Conservation (phyloP, 176 grass and related monocot genomes). For the Dendrocalamus sinicus region DNA sequence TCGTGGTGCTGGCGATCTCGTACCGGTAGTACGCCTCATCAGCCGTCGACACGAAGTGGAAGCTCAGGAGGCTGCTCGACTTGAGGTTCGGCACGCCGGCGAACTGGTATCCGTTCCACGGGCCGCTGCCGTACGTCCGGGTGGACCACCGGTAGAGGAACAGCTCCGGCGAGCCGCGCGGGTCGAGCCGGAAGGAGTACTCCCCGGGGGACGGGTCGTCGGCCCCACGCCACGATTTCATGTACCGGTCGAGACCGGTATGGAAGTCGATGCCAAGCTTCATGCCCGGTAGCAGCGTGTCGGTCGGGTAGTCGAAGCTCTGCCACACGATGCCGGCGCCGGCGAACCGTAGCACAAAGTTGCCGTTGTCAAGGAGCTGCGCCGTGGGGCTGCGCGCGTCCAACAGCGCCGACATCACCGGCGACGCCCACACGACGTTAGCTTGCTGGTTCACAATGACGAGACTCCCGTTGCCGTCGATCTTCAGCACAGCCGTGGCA, state of each 20-base stretch:
- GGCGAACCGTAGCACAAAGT: constrained; percentile 53
- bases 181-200: constrained; percentile 46
- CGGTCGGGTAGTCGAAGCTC: not conserved
- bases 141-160: constrained; percentile 20
- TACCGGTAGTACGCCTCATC: constrained; percentile 53
- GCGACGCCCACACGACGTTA: constrained; percentile 47
- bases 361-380: constrained; percentile 59
- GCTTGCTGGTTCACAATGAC: not conserved
- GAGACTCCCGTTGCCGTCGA: constrained; percentile 48
- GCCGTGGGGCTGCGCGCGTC: constrained; percentile 31
- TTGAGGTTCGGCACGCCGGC: constrained; percentile 53
- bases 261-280: constrained; percentile 52
- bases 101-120: constrained; percentile 61
- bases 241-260: constrained; percentile 29
- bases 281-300: constrained; percentile 57
- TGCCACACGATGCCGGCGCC: not conserved
- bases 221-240: constrained; percentile 50
- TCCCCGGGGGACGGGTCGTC: constrained; percentile 52
- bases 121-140: constrained; percentile 48
- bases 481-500: not conserved
- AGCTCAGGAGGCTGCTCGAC: constrained; percentile 37
- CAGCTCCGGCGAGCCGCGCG: constrained; percentile 48
- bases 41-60: constrained; percentile 38
- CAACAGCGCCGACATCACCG: not conserved
- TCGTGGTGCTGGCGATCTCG: not conserved